Conservation (phyloP, 2,329 filamentous ascomycete genomes). For the Verticillium nonalfalfae region DNA sequence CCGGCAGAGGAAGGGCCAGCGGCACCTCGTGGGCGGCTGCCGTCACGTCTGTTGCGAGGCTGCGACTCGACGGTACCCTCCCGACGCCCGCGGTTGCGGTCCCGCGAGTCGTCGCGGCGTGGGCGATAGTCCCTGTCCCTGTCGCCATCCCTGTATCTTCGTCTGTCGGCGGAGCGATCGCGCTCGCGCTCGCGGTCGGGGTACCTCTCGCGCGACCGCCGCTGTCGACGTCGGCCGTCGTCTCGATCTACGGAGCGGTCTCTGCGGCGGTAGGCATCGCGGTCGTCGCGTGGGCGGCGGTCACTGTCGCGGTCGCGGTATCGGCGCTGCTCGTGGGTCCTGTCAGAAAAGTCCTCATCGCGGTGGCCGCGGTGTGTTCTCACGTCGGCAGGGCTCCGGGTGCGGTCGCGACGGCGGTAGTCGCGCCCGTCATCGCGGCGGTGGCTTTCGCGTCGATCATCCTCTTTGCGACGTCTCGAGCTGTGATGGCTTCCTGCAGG, state of each 20-base stretch:
- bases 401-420: constrained; percentile 50
- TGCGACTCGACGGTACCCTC: constrained; percentile 68
- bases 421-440: constrained; percentile 44
- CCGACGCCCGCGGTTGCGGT: constrained; percentile 55
- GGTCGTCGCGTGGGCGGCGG: constrained; percentile 47
- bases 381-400: constrained; percentile 57
- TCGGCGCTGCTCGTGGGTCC: constrained; percentile 41
- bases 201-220: constrained; percentile 43
- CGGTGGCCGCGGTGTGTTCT: constrained; percentile 24
- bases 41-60: constrained; percentile 59
- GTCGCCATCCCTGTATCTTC: constrained; percentile 50
- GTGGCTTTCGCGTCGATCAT: constrained; percentile 39
- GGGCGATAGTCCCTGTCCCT: constrained; percentile 50
- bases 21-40: constrained; percentile 38
- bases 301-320: constrained; percentile 47
- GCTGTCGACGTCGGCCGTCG: constrained; percentile 47
- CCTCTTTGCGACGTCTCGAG: constrained; percentile 61
- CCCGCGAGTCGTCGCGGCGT: constrained; percentile 69
- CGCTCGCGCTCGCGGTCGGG: constrained; percentile 44
- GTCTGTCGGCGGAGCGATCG: constrained; percentile 47
- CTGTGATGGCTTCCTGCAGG: constrained; percentile 80
- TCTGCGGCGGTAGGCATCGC: constrained; percentile 56
- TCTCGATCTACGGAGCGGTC: constrained; percentile 66
- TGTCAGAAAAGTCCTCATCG: constrained; percentile 31
- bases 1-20: constrained; percentile 40